Evolutionary conservation across 495 filamentous ascomycete genomes (phyloP), one percentile per base, ranked within the genome.

Genomic region (Copromyces sp.): DNA sequence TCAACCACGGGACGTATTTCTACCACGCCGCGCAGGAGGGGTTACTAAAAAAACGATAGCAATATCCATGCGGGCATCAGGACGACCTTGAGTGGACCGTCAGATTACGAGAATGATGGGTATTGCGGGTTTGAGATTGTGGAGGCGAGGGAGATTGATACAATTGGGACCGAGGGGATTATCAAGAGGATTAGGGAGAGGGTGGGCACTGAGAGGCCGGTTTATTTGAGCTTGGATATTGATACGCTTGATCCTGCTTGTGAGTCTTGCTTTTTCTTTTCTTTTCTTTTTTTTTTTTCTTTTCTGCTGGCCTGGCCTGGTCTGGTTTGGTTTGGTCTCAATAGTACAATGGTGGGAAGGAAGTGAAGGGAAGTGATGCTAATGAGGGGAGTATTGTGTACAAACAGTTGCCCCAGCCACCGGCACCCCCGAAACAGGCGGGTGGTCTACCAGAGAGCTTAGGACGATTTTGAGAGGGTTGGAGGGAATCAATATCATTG

Each of bases 1-100:
- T 95, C 82, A 96, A 91, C 79, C 93, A 97, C 80, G 93, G 93
- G 8, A 92, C 87, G 32, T 94, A 95, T 85, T 95, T 96, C 84
- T 93, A 92, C 86, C 88, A 93, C 76, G 93, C 93, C 2, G 86
- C 89, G 70, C 88, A 87, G 17, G 93, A 95, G 80, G 91, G 91
- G 0, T 81, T 95, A 53, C 90, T 95, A 68, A 82, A 85, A 35
- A 93, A 94, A n/a, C 78, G 84, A 88, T 71, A 91, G 88, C 17
- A 83, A 81, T 74, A 89, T 93, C 35, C 93, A 95, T 80, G 93
- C 92, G 2, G 93, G 93, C 2, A 87, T 95, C 70, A 86, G 92
- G 29, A 95, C 91, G 0, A 85, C 92, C 8, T 82, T 95, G 20
- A 89, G 87, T 9, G 92, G 92, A 24, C 86, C 87, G 38, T 89